Base-by-base conservation (phyloP, 352 stramenopile genomes). In the Phytophthora fragariaefolia region DNA sequence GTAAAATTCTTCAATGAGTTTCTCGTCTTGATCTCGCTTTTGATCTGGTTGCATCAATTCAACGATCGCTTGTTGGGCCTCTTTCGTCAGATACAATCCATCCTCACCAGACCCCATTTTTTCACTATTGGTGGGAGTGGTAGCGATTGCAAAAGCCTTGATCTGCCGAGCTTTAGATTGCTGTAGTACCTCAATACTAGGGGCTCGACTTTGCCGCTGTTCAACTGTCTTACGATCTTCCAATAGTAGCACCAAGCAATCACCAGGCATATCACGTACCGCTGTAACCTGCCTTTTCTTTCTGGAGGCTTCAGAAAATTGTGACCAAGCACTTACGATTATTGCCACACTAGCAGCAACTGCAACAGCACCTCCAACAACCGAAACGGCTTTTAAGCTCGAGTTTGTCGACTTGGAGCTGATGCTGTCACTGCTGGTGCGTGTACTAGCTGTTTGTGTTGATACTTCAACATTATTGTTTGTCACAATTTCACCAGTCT, bases 281-380 rank as follows among this genome's bases (percentile, higher is more conserved):
- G 76, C 78, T 54, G 87, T 69, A 36, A 83, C 83, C 67, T 95
- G 87, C 0, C 71, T 77, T 72, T 76, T 86, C 53, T 80, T 79
- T 49, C 76, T 79, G 3, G 83, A 78, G 22, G 64, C 77, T 22
- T 92, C 85, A 0, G 82, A 91, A 66, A 87, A 93, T 46, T 91
- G 82, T 17, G 83, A 91, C 87, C 87, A 95, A 0, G 85, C 87
- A 52, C 79, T 90, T 42, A 95, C 83, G 8, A 89, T 84, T 34
- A 95, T 61, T 5, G 85, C 85, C 8, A 95, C 82, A 58, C 85
- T 87, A 6, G 83, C 87, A 27, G 85, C 85, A 2, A 95, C 82
- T 4, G 82, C 85, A 1, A 93, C 83, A 13, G 87, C 87, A 12
- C 87, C 87, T 48, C 87, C 87, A 15, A 95, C 75, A 1, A 90